phyloP scores from a whole-genome alignment of 805 yeast genomes.

The Candida vartiovaarae region DNA sequence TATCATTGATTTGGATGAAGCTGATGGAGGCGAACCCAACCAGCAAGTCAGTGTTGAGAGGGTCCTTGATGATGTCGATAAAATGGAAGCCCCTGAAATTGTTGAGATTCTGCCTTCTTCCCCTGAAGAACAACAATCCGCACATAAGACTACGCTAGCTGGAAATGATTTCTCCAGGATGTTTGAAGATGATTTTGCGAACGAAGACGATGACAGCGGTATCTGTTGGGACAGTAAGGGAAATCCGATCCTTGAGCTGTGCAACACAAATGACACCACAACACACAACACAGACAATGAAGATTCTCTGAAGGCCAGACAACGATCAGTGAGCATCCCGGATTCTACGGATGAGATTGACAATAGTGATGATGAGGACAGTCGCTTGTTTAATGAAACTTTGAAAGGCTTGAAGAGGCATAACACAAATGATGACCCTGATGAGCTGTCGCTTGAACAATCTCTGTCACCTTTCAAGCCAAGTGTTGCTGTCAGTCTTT shows the following conservation, averaged over 20 bases:
- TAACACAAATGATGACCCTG: background rate
- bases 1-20: constrained; percentile 1
- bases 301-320: background rate
- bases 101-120: background rate
- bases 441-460: too few species aligned
- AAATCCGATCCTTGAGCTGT: too few species aligned
- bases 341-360: background rate
- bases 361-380: background rate
- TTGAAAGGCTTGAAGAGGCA: constrained; percentile 1
- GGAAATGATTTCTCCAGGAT: constrained; percentile 4
- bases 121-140: background rate
- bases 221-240: too few species aligned
- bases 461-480: background rate
- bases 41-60: background rate
- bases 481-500: background rate
- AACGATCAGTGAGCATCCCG: background rate
- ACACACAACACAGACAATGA: too few species aligned
- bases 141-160: background rate
- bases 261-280: too few species aligned
- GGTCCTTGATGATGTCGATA: too few species aligned
- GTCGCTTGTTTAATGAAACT: constrained; percentile 1
- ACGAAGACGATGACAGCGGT: background rate
- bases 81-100: background rate
- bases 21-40: background rate
- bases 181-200: constrained; percentile 8